phyloP scores from a whole-genome alignment of 352 stramenopile genomes.

The Phytophthora citrophthora region DNA sequence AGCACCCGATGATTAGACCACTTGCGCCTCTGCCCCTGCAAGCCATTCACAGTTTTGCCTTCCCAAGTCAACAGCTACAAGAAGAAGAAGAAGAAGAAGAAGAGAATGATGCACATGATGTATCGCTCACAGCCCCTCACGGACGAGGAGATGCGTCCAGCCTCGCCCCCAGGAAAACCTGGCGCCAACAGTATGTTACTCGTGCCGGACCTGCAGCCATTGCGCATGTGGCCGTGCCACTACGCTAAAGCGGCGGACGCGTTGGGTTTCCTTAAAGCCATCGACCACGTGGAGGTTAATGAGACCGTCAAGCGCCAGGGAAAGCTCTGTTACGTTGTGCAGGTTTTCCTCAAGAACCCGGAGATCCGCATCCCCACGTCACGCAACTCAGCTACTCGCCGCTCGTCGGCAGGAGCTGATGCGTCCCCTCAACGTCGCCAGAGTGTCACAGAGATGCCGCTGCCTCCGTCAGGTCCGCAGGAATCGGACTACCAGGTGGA shows the following conservation, averaged over 20 bases:
- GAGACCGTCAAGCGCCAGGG: constrained; percentile 41
- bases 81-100: neutral
- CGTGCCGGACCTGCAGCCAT: constrained; percentile 42
- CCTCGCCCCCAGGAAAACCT: constrained; percentile 22
- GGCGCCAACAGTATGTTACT: constrained; percentile 25
- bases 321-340: constrained; percentile 42
- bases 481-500: constrained; percentile 50
- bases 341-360: constrained; percentile 51
- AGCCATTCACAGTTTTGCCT: constrained; percentile 24
- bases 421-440: constrained; percentile 6
- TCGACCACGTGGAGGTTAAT: constrained; percentile 47
- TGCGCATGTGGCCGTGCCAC: constrained; percentile 50
- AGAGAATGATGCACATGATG: constrained; percentile 24
- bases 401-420: constrained; percentile 30
- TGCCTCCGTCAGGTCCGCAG: neutral
- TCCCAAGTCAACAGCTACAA: constrained; percentile 1
- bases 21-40: neutral
- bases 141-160: constrained; percentile 19
- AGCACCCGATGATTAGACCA: constrained; percentile 18
- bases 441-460: constrained; percentile 16
- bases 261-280: constrained; percentile 43
- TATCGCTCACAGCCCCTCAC: constrained; percentile 12
- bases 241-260: constrained; percentile 50
- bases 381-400: constrained; percentile 29
- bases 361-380: constrained; percentile 54